phyloP scores from a whole-genome alignment of 768 basidiomycete genomes.

The Kondoa malvinella region DNA sequence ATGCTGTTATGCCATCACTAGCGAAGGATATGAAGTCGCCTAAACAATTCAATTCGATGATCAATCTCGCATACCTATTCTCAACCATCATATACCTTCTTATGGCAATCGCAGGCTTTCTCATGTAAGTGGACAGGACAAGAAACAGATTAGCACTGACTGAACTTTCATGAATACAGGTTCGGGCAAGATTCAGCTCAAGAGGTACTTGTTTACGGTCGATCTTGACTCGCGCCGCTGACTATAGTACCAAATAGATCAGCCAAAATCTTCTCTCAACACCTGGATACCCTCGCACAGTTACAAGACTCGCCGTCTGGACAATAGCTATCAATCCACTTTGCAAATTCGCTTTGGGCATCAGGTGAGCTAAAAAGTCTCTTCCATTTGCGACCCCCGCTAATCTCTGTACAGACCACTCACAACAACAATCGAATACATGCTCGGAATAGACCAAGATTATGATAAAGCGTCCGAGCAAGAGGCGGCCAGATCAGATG shows the following conservation, averaged over 20 bases:
- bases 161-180: conserved; percentile 9
- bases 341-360: conserved; percentile 72
- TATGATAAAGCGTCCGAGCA: not conserved
- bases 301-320: conserved; percentile 67
- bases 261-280: conserved; percentile 62
- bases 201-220: conserved; percentile 18
- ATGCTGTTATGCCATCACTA: conserved; percentile 76
- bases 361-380: conserved; percentile 48
- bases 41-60: conserved; percentile 58
- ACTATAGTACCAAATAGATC: conserved; percentile 39
- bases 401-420: conserved; percentile 37
- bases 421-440: conserved; percentile 61
- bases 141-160: conserved; percentile 6
- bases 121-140: conserved; percentile 54
- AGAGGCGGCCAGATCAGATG: conserved; percentile 4
- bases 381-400: not conserved
- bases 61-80: conserved; percentile 55
- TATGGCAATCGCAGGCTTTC: conserved; percentile 65
- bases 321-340: conserved; percentile 46
- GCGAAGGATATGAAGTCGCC: conserved; percentile 77
- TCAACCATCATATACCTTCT: conserved; percentile 39
- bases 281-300: conserved; percentile 48
- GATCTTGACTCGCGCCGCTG: not conserved
- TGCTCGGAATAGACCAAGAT: conserved; percentile 47
- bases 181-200: conserved; percentile 24